These are phyloP conservation scores for Penicillium decumbens DNA, from an alignment of 2,329 filamentous ascomycete genomes.

Conservation along the genomic window DNA sequence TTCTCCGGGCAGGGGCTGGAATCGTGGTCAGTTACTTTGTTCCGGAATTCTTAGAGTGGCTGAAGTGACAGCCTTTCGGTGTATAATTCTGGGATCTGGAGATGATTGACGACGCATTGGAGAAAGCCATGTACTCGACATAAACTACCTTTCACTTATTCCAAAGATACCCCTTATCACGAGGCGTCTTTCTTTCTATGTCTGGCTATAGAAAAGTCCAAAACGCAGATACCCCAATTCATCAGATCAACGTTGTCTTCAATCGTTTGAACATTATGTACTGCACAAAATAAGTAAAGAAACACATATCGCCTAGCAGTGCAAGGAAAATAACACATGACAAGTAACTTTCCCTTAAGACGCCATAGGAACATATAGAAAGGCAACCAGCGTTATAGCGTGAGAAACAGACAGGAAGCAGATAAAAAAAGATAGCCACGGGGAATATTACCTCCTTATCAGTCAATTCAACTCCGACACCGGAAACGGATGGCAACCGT, in stretches of 20 bases:
- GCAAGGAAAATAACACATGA: background rate
- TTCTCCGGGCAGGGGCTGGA: slow-evolving; percentile 83
- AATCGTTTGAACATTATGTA: background rate
- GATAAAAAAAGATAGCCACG: background rate
- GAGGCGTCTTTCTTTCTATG: background rate
- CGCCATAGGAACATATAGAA: background rate
- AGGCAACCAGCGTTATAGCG: background rate
- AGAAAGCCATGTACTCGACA: background rate
- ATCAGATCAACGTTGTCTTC: background rate
- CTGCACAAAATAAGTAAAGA: background rate
- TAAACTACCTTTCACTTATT: background rate
- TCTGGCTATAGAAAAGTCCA: background rate
- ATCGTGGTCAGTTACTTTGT: slow-evolving; percentile 95
- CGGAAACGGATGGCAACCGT: background rate
- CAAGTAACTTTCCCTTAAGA: background rate
- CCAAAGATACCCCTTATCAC: background rate
- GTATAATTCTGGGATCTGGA: background rate
- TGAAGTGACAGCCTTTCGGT: slow-evolving; percentile 5
- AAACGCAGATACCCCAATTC: background rate
- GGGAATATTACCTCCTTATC: background rate
- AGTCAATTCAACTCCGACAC: background rate
- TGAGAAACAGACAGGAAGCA: background rate
- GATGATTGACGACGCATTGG: background rate
- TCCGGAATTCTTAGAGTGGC: slow-evolving; percentile 67
- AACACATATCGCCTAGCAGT: background rate